Evolutionary conservation across 768 basidiomycete species (phyloP), one percentile per base, ranked within the genome.

Genomic region (Lepiota subincarnata): DNA sequence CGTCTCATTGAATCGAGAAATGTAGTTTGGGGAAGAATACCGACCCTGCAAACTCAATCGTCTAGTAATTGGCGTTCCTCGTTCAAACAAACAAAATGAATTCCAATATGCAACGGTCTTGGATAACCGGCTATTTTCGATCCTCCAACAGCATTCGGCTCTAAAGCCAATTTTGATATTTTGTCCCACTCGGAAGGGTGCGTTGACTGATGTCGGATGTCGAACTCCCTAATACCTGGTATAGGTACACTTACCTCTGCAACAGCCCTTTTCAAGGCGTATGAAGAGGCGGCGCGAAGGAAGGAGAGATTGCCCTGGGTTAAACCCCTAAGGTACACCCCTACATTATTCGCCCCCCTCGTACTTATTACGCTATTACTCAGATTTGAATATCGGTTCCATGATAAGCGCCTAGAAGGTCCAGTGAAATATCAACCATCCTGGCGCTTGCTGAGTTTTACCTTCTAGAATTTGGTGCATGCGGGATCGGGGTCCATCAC

Each of bases 111-210:
- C 78, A 2, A 81, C 78, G 55, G 75, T 70, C 4, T 76, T 98
- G 11, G 89, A 95, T 64, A 78, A 69, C 61, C 87, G 82, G 56
- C 66, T 98, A 7, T 95, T 87, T 62, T 62, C 76, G 0, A 66
- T 87, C n/a, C 73, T 98, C 55, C 81, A 86, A 57, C 73, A 83
- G 58, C 83, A 94, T 62, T 82, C 87, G 0, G 71, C 75, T 12
- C 83, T 87, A 24, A 95, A 94, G 66, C 93, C 96, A 0, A 87
- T 92, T 14, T 70, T 99, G 45, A 70, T 98, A 6, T 99, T 99
- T 64, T 88, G 86, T 57, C 76, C 91, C 14, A 98, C 96, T 1
- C 78, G 96, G 59, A 94, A 89, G 75, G 86, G 92, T 87, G 59
- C 37, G 47, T 50, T 3, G 19, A 35, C 47, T 37, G 4, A 10